Percentiles rank a stretch among this genome's conserved stretches.
Conservation (phyloP, 208 protist species). For the Trypanosoma vivax region DNA sequence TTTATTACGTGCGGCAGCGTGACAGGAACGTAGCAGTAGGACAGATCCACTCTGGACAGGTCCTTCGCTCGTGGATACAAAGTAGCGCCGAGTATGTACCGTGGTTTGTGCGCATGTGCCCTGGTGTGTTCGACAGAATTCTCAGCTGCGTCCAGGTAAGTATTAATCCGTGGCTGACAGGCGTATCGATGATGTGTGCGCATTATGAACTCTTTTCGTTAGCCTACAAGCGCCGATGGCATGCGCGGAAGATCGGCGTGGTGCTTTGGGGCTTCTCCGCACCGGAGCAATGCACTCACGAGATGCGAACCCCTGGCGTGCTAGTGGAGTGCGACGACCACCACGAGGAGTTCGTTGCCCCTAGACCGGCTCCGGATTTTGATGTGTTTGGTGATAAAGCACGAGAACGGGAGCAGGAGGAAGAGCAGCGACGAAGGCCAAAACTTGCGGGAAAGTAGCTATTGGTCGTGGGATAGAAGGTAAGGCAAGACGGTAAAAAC, state of each 20-base stretch:
- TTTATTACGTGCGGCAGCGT: slow-evolving; percentile 66
- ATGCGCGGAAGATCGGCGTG: slow-evolving; percentile 59
- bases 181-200: slow-evolving; percentile 76
- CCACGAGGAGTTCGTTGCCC: slow-evolving; percentile 58
- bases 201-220: slow-evolving; percentile 51
- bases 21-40: slow-evolving; percentile 71
- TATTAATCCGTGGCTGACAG: slow-evolving; percentile 64
- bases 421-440: slow-evolving; percentile 25
- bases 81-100: slow-evolving; percentile 20
- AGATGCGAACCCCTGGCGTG: slow-evolving; percentile 68
- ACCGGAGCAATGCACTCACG: slow-evolving; percentile 41
- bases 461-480: neutral
- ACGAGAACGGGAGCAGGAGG: slow-evolving; percentile 36
- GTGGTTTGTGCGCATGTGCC: slow-evolving; percentile 39
- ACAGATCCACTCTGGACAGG: slow-evolving; percentile 47
- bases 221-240: slow-evolving; percentile 53
- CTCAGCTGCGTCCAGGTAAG: slow-evolving; percentile 45
- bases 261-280: slow-evolving; percentile 73
- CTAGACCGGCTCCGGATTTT: slow-evolving; percentile 49
- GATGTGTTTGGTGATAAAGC: slow-evolving; percentile 73
- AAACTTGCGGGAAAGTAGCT: slow-evolving; percentile 7
- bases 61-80: slow-evolving; percentile 30
- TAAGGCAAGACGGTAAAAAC: neutral
- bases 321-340: slow-evolving; percentile 65
- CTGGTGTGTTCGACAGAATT: slow-evolving; percentile 34